A percentile compares a stretch with the other conserved stretches of the same genome.
These are phyloP conservation scores for Bocquillonia castaneifolia DNA, from an alignment of 441 rosid genomes.

Conservation along the genomic window DNA sequence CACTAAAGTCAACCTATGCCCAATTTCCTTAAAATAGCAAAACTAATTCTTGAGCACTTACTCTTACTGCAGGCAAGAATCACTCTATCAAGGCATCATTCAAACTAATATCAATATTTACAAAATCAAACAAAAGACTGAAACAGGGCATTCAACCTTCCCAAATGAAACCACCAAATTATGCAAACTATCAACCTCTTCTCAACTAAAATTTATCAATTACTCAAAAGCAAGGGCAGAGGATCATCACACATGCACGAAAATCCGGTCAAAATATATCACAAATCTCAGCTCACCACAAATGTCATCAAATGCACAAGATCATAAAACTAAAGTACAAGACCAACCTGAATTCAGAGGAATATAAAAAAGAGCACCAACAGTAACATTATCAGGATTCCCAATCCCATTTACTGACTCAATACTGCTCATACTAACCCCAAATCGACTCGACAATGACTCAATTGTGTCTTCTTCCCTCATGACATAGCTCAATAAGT, in stretches of 20 bases:
- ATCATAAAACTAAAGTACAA: neutral
- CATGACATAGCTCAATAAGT: slow-evolving; percentile 86
- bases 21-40: neutral
- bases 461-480: slow-evolving; percentile 72
- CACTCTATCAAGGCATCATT: too few relatives aligned
- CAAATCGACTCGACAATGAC: slow-evolving; percentile 81
- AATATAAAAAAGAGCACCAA: slow-evolving; percentile 68
- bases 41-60: neutral
- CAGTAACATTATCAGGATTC: slow-evolving; percentile 76
- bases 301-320: too few relatives aligned
- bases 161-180: neutral
- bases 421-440: slow-evolving; percentile 89
- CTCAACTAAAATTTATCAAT: neutral
- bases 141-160: neutral
- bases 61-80: neutral
- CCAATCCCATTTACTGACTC: slow-evolving; percentile 65
- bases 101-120: neutral
- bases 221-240: neutral
- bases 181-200: neutral
- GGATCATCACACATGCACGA: neutral
- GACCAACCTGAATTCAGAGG: slow-evolving; percentile 83
- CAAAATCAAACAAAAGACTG: neutral
- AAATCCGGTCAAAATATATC: neutral
- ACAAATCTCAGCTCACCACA: neutral
- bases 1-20: neutral